These are phyloP conservation scores for Aspergillus taichungensis DNA, from an alignment of 495 filamentous ascomycete genomes.

Conservation along the genomic window DNA sequence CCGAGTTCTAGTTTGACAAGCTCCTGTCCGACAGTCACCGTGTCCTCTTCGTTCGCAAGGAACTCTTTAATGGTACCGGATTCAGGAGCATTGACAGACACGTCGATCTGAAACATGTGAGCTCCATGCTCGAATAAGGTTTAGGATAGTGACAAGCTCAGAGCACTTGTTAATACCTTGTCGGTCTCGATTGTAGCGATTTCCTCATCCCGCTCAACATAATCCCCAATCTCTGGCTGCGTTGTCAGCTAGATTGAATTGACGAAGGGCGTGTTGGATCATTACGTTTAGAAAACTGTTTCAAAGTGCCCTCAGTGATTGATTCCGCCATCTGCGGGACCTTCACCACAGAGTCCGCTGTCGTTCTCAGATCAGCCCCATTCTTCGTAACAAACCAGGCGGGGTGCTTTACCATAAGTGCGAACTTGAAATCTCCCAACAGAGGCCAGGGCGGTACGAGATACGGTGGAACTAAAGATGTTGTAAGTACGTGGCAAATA, in stretches of 20 bases:
- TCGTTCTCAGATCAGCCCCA: slow-evolving; percentile 5
- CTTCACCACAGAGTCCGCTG: slow-evolving; percentile 77
- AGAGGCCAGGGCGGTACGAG: slow-evolving; percentile 17
- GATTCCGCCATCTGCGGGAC: slow-evolving; percentile 98
- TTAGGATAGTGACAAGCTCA: too few species aligned
- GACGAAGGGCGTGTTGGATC: slow-evolving; percentile 5
- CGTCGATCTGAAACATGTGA: slow-evolving; percentile 62
- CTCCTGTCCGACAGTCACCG: slow-evolving; percentile 89
- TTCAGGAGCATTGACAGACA: slow-evolving; percentile 89
- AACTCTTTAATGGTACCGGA: slow-evolving; percentile 88
- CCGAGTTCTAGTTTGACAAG: slow-evolving; percentile 77
- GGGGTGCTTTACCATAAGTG: slow-evolving; percentile 26
- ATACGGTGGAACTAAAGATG: slow-evolving; percentile 16
- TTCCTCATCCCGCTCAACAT: slow-evolving; percentile 91
- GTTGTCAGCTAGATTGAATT: slow-evolving; percentile 14
- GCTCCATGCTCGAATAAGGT: neutral
- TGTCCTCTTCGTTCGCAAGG: slow-evolving; percentile 89
- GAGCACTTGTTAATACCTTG: slow-evolving; percentile 53
- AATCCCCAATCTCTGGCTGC: slow-evolving; percentile 73
- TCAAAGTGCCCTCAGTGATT: slow-evolving; percentile 94
- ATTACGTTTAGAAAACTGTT: slow-evolving; percentile 82
- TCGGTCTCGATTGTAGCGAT: slow-evolving; percentile 99
- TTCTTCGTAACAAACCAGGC: neutral
- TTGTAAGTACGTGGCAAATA: slow-evolving; percentile 1
- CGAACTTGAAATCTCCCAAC: slow-evolving; percentile 28